Evolutionary conservation across 441 rosid species (phyloP).

Genomic region (Populus trichocarpa): DNA sequence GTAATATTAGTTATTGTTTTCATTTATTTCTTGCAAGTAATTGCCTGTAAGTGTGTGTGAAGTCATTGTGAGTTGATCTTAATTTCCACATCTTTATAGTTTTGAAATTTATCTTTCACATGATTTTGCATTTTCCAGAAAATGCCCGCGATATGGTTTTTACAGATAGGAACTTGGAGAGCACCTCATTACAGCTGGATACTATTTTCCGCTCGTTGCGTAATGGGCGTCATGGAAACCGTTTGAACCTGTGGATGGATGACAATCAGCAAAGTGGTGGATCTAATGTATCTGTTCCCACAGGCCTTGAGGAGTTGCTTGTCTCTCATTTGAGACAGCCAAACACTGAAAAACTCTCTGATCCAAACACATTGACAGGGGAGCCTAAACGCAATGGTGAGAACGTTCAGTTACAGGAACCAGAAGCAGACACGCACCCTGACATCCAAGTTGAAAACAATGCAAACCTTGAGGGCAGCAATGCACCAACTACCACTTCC

Average conservation of each 20-base stretch:
- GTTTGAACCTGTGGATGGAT: constrained; percentile 93
- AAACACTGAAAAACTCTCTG: constrained; percentile 55
- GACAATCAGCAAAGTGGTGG: constrained; percentile 82
- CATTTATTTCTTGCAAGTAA: constrained; percentile 2
- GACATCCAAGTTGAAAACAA: constrained; percentile 49
- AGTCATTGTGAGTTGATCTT: not conserved
- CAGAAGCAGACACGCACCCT: constrained; percentile 42
- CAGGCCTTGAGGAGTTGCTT: constrained; percentile 93
- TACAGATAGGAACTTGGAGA: constrained; percentile 58
- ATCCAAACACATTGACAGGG: constrained; percentile 41
- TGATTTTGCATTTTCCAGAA: constrained; percentile 34
- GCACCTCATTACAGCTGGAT: constrained; percentile 61
- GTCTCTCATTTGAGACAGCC: constrained; percentile 89
- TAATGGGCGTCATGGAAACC: constrained; percentile 89
- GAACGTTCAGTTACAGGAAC: constrained; percentile 43
- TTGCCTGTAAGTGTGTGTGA: not conserved
- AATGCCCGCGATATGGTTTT: constrained; percentile 45
- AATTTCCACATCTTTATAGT: not conserved
- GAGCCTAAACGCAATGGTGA: constrained; percentile 57
- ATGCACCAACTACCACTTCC: constrained; percentile 39
- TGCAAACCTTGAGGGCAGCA: constrained; percentile 45
- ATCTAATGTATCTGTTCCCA: constrained; percentile 76
- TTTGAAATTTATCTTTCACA: not conserved
- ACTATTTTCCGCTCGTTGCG: constrained; percentile 88
- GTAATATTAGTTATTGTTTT: not conserved